phyloP scores from a whole-genome alignment of 805 yeast species.

The Ascoidea rubescens region DNA sequence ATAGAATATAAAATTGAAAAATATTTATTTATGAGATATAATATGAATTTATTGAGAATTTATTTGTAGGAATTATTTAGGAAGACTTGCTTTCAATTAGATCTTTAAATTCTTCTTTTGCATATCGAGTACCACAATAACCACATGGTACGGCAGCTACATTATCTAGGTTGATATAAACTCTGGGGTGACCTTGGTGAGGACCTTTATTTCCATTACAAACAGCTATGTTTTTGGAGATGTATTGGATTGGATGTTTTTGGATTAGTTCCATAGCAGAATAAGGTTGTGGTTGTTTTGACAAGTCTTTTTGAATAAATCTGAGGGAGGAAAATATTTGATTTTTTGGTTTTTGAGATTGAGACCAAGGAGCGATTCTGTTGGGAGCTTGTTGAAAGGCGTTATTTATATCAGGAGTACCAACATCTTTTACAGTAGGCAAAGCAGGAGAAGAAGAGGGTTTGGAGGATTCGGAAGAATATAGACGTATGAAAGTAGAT shows the following conservation, averaged over 20 bases:
- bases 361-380: conserved; percentile 56
- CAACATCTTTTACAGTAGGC: conserved; percentile 2
- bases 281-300: conserved; percentile 60
- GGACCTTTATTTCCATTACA: conserved; percentile 70
- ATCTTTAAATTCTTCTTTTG: conserved; percentile 1
- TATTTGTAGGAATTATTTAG: too few species aligned
- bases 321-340: conserved; percentile 47
- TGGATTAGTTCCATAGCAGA: conserved; percentile 79
- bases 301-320: conserved; percentile 58
- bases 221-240: conserved; percentile 52
- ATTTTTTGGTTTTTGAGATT: conserved; percentile 45
- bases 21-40: too few species aligned
- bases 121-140: conserved; percentile 61
- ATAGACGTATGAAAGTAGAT: not conserved
- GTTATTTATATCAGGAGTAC: conserved; percentile 1
- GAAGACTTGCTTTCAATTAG: too few species aligned
- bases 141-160: conserved; percentile 64
- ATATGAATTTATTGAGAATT: too few species aligned
- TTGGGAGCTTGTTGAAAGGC: conserved; percentile 58
- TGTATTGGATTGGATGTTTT: conserved; percentile 53
- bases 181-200: conserved; percentile 75
- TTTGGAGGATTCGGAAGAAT: not conserved
- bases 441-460: not conserved
- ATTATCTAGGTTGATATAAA: conserved; percentile 67
- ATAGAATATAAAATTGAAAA: too few species aligned